phyloP scores from a whole-genome alignment of 2,329 filamentous ascomycete genomes.

The Simplicillium aogashimaense region DNA sequence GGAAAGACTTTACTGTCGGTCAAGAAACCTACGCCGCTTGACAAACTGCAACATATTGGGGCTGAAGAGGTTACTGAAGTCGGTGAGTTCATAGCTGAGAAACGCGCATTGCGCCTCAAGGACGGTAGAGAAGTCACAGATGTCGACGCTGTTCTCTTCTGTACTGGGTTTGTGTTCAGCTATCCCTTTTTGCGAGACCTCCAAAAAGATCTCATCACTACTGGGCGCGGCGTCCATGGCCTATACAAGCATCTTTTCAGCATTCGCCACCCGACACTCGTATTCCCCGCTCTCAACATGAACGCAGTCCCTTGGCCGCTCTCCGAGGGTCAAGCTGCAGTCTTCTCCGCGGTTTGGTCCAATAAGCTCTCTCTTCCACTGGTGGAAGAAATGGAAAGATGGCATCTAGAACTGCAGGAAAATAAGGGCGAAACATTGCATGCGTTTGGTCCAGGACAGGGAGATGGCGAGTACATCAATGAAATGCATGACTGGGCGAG shows the following conservation, averaged over 20 bases:
- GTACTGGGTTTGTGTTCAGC: slow-evolving; percentile 81
- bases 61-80: too few species aligned
- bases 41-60: too few species aligned
- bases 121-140: slow-evolving; percentile 54
- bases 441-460: too few species aligned
- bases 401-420: slow-evolving; percentile 55
- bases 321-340: slow-evolving; percentile 68
- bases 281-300: slow-evolving; percentile 66
- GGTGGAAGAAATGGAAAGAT: slow-evolving; percentile 52
- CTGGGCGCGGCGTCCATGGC: slow-evolving; percentile 60
- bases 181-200: slow-evolving; percentile 58
- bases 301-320: slow-evolving; percentile 84
- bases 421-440: slow-evolving; percentile 13
- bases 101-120: slow-evolving; percentile 54
- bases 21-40: too few species aligned
- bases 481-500: too few species aligned
- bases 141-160: slow-evolving; percentile 73
- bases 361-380: slow-evolving; percentile 58
- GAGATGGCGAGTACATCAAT: too few species aligned
- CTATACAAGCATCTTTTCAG: slow-evolving; percentile 75
- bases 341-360: slow-evolving; percentile 69
- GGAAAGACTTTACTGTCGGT: too few species aligned
- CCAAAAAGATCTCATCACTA: slow-evolving; percentile 45
- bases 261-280: slow-evolving; percentile 65
- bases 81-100: slow-evolving; percentile 17